Percentiles rank a stretch among this genome's conserved stretches.
These are phyloP conservation scores for Phaeolepiota aurea DNA, from an alignment of 768 basidiomycete species.

Conservation along the genomic window DNA sequence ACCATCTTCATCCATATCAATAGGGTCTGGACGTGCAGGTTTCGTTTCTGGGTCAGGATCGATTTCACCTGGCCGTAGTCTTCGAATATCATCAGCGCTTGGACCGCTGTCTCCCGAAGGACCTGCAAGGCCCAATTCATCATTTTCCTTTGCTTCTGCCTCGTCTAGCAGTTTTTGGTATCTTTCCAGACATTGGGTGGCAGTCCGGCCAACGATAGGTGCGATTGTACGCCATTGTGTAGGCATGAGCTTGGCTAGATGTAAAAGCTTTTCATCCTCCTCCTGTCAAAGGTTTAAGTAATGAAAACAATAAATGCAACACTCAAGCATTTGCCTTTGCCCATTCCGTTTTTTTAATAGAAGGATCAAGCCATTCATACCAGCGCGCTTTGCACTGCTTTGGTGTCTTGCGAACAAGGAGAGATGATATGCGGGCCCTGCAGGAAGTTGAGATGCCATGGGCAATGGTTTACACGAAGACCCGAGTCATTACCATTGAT, in stretches of 20 bases:
- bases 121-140: constrained; percentile 86
- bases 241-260: constrained; percentile 97
- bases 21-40: constrained; percentile 95
- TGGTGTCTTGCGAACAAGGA: constrained; percentile 96
- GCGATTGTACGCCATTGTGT: constrained; percentile 99
- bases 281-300: constrained; percentile 42
- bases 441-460: constrained; percentile 5
- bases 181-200: constrained; percentile 94
- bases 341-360: constrained; percentile 99
- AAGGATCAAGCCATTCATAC: constrained; percentile 99
- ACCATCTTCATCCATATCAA: constrained; percentile 99
- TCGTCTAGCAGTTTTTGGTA: constrained; percentile 98
- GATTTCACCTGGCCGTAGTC: constrained; percentile 90
- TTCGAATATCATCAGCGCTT: constrained; percentile 86
- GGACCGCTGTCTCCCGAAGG: constrained; percentile 77
- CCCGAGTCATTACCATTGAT: constrained; percentile 62
- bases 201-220: constrained; percentile 95
- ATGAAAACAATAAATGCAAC: constrained; percentile 1
- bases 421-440: constrained; percentile 97
- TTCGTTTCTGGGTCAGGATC: constrained; percentile 99
- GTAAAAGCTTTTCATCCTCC: constrained; percentile 96
- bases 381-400: constrained; percentile 99
- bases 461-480: not conserved
- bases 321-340: constrained; percentile 56
- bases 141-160: constrained; percentile 93